A percentile compares a stretch with the other conserved stretches of the same genome.
Evolutionary conservation across 2,329 filamentous ascomycete genomes (phyloP).

Genomic region (Alternaria sp.): DNA sequence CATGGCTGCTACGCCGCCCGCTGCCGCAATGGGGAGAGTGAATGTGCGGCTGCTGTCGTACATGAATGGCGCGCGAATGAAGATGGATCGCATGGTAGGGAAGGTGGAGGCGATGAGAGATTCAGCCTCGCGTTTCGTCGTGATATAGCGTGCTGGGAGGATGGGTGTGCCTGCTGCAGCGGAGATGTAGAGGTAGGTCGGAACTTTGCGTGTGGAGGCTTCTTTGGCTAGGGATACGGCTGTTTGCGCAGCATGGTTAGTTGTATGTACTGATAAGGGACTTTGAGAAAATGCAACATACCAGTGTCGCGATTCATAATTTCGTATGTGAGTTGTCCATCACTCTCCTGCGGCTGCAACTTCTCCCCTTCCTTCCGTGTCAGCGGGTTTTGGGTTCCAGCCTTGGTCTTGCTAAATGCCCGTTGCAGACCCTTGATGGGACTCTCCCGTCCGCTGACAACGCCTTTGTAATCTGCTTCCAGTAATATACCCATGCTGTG

Average conservation of each 20-base stretch:
- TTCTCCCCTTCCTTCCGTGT: slow-evolving; percentile 65
- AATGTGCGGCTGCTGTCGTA: slow-evolving; percentile 84
- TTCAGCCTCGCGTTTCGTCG: slow-evolving; percentile 92
- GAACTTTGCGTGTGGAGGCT: slow-evolving; percentile 69
- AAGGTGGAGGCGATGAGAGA: slow-evolving; percentile 75
- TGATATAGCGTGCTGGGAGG: slow-evolving; percentile 84
- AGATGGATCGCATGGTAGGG: slow-evolving; percentile 78
- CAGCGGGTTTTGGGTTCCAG: slow-evolving; percentile 73
- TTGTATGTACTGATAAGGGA: neutral
- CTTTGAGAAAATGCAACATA: slow-evolving; percentile 33
- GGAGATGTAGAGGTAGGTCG: slow-evolving; percentile 85
- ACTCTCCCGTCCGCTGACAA: slow-evolving; percentile 83
- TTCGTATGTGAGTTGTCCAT: slow-evolving; percentile 90
- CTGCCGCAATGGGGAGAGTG: slow-evolving; percentile 83
- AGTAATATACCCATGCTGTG: slow-evolving; percentile 96
- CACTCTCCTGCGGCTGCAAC: slow-evolving; percentile 70
- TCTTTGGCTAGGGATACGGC: slow-evolving; percentile 85
- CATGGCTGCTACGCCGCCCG: slow-evolving; percentile 75
- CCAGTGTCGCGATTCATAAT: slow-evolving; percentile 90
- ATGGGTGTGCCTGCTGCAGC: slow-evolving; percentile 86
- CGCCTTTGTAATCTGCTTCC: slow-evolving; percentile 97
- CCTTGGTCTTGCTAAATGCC: slow-evolving; percentile 75
- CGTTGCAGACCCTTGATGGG: slow-evolving; percentile 79
- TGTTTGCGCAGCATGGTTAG: slow-evolving; percentile 18
- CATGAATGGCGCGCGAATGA: slow-evolving; percentile 85